Percentiles rank a stretch among this genome's conserved stretches.
These are phyloP conservation scores for Agrocybe praecox DNA, from an alignment of 768 basidiomycete species.

Conservation along the genomic window DNA sequence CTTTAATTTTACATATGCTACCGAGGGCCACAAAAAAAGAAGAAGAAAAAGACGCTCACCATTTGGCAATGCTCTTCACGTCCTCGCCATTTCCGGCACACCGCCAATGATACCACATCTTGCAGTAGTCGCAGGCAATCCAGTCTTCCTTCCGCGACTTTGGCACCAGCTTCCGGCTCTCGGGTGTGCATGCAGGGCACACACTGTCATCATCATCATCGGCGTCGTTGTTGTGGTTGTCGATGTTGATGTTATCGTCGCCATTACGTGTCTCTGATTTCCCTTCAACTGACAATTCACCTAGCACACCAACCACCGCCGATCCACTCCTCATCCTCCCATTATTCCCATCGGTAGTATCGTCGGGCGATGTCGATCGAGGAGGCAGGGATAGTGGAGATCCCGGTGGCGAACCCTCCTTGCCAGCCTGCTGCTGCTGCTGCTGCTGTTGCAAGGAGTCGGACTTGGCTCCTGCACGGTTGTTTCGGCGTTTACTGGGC, in stretches of 20 bases:
- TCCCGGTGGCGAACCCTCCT: background rate
- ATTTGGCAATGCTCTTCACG: conserved; percentile 74
- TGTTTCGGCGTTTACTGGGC: too few relatives aligned
- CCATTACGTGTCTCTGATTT: too few relatives aligned
- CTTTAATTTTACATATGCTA: conserved; percentile 9
- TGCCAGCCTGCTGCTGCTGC: background rate
- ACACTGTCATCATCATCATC: conserved; percentile 19
- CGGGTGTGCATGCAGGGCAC: conserved; percentile 28
- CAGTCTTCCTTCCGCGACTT: conserved; percentile 69
- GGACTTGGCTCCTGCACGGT: too few relatives aligned
- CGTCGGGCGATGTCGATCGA: background rate
- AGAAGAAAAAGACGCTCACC: conserved; percentile 47
- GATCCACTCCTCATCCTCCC: background rate
- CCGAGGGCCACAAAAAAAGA: background rate
- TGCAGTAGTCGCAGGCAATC: conserved; percentile 83
- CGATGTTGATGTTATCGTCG: too few relatives aligned
- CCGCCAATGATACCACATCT: conserved; percentile 83
- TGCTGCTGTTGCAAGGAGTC: too few relatives aligned
- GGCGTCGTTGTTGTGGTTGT: too few relatives aligned
- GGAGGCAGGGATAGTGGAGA: background rate
- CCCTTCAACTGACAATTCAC: too few relatives aligned
- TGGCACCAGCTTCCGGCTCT: conserved; percentile 22
- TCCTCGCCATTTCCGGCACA: conserved; percentile 72
- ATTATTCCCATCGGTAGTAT: background rate
- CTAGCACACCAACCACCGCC: background rate